These are phyloP conservation scores for Maudiozyma saulgeensis DNA, from an alignment of 805 yeast genomes.

Conservation along the genomic window DNA sequence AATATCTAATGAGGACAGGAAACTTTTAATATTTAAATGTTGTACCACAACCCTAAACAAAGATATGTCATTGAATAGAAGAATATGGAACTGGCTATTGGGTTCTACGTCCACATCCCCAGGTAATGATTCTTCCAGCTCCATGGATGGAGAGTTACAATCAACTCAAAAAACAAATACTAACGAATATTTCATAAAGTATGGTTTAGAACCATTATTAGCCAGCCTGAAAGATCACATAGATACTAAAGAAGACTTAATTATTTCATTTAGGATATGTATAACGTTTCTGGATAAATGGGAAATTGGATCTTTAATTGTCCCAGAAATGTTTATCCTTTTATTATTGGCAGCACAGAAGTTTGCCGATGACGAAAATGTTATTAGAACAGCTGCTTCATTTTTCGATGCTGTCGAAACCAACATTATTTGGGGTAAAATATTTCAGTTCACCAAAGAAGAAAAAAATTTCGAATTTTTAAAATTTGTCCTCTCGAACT, in stretches of 20 bases:
- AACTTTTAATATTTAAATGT: slow-evolving; percentile 50
- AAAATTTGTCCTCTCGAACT: slow-evolving; percentile 49
- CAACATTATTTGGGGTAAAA: slow-evolving; percentile 60
- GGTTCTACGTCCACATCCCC: slow-evolving; percentile 43
- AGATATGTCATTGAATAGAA: slow-evolving; percentile 90
- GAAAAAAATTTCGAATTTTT: slow-evolving; percentile 39
- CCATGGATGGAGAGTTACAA: not conserved
- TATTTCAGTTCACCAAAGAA: slow-evolving; percentile 30
- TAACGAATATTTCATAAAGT: slow-evolving; percentile 44
- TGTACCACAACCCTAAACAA: slow-evolving; percentile 61
- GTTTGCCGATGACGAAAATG: slow-evolving; percentile 23
- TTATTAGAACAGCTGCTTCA: slow-evolving; percentile 49
- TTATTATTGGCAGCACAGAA: slow-evolving; percentile 42
- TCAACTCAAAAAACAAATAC: slow-evolving; percentile 9
- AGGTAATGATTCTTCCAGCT: not conserved
- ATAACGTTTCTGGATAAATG: slow-evolving; percentile 80
- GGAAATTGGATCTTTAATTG: slow-evolving; percentile 77
- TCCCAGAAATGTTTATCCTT: slow-evolving; percentile 63
- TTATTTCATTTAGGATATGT: slow-evolving; percentile 52
- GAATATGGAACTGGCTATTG: slow-evolving; percentile 87
- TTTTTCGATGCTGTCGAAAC: slow-evolving; percentile 87
- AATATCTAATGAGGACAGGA: slow-evolving; percentile 44
- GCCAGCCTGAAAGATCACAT: slow-evolving; percentile 46
- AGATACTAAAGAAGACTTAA: slow-evolving; percentile 26
- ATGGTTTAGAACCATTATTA: slow-evolving; percentile 44